Base-by-base conservation (phyloP, 352 stramenopile species). In the Pythium sukuiense region DNA sequence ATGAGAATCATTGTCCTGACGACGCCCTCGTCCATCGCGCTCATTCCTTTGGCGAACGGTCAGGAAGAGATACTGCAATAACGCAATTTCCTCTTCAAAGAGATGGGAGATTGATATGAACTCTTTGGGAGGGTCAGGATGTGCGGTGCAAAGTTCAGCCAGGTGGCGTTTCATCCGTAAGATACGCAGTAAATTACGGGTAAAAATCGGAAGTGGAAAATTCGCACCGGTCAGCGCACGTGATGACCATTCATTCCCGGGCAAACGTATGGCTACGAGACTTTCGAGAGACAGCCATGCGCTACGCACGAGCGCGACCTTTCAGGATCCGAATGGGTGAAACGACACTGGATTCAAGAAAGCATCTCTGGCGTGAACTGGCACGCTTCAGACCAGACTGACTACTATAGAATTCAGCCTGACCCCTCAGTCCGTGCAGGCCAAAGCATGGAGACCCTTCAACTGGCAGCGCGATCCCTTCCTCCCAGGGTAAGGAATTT, bases 201-300 rank as follows among this genome's bases (percentile, higher is more conserved):
- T 32, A 27, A 58, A 67, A 64, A 35, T 54, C 57, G 29, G 32
- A 13, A 35, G 11, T 14, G 55, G 24, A 54, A 62, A 30, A 46
- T 55, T 62, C 39, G 37, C 43, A 52, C 30, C 26, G 20, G 55
- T 61, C 55, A 61, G 55, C 57, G 43, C 4, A 18, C 13, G 3
- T 46, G 46, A 53, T 66, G 59, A 33, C 59, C 53, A 67, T 41
- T 59, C 53, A 66, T 64, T 59, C 37, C 37, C 16, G 5, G 39
- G 14, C 30, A 61, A 71, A 67, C 53, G 46, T 52, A 59, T 62
- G 63, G 56, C 54, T 62, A 52, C 8, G 13, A 41, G 35, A 53
- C 50, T 49, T 11, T 32, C 20, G 61, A 73, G 55, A 61, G 66
- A 67, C 66, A 73, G 65, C 69, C 55, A 58, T 35, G 46, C 57